Base-by-base conservation (phyloP, 495 filamentous ascomycete genomes). In the Penicillium cosmopolitanum region DNA sequence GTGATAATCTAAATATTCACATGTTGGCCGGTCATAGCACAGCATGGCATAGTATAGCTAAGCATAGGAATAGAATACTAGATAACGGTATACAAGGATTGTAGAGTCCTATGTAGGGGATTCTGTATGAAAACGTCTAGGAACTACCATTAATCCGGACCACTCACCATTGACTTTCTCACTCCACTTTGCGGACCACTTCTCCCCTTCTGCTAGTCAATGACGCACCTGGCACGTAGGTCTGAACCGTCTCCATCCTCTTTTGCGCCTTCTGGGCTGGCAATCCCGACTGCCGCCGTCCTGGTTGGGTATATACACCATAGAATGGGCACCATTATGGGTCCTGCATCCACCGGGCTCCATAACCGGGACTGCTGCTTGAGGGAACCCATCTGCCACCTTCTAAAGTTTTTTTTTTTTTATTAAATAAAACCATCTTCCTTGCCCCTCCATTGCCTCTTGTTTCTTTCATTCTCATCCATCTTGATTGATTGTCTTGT, bases 321-420 rank as follows among this genome's bases (percentile, higher is more conserved):
- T 3, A 48, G 21, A 48, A 19, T 43, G 18, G 43, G 28, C 44
- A 50, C n/a, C 12, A 60, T 25, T 53, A 25, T 53, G 51, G 57
- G 44, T 54, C 51, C 19, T 15, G 51, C 31, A 19, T 40, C 57
- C 57, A 58, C 57, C 34, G 34, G 50, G 57, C 34, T 60, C 57
- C 40, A 53, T 47, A 53, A 43, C 16, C 57, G 61, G 61, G 50
- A 56, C 52, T 64, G 36, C 61, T 59, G 18, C 46, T 53, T 59
- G 53, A 31, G 61, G 57, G 61, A 64, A 60, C 56, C 56, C 56
- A 59, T 64, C 61, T 56, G 31, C 61, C 48, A 34, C 21, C 15
- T 12, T 12, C 36, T 31, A 31, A 31, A 9, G 28, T 31, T 31
- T 31, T n/a, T 38, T 13, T 48, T 31, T 44, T 53, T 53, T 42